A percentile compares a stretch with the other conserved stretches of the same genome.
phyloP scores from a whole-genome alignment of 805 yeast genomes.

The Naumovozyma castellii region DNA sequence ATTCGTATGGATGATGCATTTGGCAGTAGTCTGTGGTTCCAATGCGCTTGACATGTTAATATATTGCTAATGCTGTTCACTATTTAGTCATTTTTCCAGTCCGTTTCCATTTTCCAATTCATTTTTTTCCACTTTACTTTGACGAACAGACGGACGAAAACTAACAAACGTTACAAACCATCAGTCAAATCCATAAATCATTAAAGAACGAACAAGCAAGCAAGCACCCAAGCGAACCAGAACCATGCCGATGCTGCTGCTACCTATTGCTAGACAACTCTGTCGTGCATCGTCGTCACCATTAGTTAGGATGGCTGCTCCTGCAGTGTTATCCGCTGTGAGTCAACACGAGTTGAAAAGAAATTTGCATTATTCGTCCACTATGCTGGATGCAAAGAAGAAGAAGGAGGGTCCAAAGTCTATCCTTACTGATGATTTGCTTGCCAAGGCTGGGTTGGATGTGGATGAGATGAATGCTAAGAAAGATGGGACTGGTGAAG shows the following conservation, averaged over 20 bases:
- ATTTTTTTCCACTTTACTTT: neutral
- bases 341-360: neutral
- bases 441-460: slow-evolving; percentile 79
- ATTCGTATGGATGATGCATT: slow-evolving; percentile 45
- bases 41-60: slow-evolving; percentile 5
- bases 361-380: neutral
- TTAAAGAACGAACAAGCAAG: too few species aligned
- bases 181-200: too few species aligned
- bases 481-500: slow-evolving; percentile 1
- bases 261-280: neutral
- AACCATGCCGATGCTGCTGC: too few species aligned
- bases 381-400: slow-evolving; percentile 1
- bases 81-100: neutral
- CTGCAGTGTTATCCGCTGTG: neutral
- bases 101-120: neutral
- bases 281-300: neutral
- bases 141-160: too few species aligned
- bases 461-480: slow-evolving; percentile 30
- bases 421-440: slow-evolving; percentile 69
- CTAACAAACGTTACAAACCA: too few species aligned
- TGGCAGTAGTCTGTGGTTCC: slow-evolving; percentile 53
- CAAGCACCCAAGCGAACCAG: too few species aligned
- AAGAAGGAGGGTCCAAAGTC: slow-evolving; percentile 33
- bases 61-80: neutral
- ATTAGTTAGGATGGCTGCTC: neutral